phyloP scores from a whole-genome alignment of 2,329 filamentous ascomycete species.

The Neopestalotiopsis sp. region DNA sequence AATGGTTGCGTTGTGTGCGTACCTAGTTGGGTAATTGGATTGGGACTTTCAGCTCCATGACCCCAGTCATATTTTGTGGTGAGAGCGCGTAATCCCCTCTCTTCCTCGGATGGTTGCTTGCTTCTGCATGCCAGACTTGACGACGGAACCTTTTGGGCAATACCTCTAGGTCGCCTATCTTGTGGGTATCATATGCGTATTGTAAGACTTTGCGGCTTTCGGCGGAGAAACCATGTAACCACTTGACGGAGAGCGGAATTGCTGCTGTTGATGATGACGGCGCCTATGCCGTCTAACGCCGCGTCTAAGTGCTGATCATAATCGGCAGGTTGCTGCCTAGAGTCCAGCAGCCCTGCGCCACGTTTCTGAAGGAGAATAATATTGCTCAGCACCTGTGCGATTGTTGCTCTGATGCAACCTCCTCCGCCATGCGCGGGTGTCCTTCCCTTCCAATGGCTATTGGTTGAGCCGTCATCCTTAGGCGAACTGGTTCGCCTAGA shows the following conservation, averaged over 20 bases:
- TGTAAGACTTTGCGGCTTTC: background rate
- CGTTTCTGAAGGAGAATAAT: background rate
- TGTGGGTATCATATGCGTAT: background rate
- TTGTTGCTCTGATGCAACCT: background rate
- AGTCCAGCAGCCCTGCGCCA: constrained; percentile 9
- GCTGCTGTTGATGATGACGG: background rate
- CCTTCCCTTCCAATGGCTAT: background rate
- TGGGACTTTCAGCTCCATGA: background rate
- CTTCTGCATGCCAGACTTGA: background rate
- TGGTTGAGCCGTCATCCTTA: background rate
- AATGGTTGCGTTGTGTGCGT: background rate
- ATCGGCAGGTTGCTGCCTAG: background rate
- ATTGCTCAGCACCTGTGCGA: background rate
- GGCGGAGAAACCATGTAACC: background rate
- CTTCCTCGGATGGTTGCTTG: background rate
- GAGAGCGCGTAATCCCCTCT: background rate
- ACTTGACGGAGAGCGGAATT: background rate
- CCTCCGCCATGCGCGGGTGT: background rate
- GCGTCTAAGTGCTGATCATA: background rate
- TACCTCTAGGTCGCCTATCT: background rate
- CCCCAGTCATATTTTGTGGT: background rate
- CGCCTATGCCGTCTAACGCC: background rate
- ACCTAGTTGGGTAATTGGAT: background rate
- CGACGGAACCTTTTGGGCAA: background rate
- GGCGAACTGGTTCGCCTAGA: constrained; percentile 14